Conservation (phyloP, 495 filamentous ascomycete species). For the Penicillium simplicissimum region DNA sequence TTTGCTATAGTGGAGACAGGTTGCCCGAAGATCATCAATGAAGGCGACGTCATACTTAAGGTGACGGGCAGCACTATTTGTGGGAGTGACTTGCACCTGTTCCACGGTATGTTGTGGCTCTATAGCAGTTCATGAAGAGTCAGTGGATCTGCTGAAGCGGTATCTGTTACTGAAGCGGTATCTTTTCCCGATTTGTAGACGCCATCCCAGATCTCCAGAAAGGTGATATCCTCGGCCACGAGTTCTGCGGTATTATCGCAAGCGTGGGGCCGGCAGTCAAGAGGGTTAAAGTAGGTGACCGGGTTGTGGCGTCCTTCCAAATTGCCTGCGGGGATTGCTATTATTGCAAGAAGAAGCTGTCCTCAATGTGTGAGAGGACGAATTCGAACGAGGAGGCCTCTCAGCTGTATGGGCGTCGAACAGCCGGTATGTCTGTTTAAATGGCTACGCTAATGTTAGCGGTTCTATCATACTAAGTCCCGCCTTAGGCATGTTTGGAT, state of each 20-base stretch:
- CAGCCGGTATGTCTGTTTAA: slow-evolving; percentile 3
- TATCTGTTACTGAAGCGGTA: slow-evolving; percentile 9
- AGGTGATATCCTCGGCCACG: slow-evolving; percentile 10
- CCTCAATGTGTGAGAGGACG: slow-evolving; percentile 9
- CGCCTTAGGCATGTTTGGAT: slow-evolving; percentile 5
- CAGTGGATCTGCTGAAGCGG: too few relatives aligned
- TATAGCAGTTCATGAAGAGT: background rate
- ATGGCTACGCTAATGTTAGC: background rate
- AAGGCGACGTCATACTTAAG: slow-evolving; percentile 72
- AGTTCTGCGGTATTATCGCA: slow-evolving; percentile 2
- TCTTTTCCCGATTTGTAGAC: slow-evolving; percentile 11
- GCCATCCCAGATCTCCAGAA: slow-evolving; percentile 20
- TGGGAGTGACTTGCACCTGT: slow-evolving; percentile 75
- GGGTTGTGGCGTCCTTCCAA: slow-evolving; percentile 5
- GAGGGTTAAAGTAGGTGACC: slow-evolving; percentile 5
- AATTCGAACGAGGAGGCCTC: background rate
- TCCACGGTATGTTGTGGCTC: slow-evolving; percentile 49
- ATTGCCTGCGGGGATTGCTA: slow-evolving; percentile 6
- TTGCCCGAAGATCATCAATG: slow-evolving; percentile 66
- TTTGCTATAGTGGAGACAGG: slow-evolving; percentile 48
- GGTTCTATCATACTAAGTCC: background rate
- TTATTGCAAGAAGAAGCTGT: slow-evolving; percentile 9
- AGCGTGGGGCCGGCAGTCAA: slow-evolving; percentile 5
- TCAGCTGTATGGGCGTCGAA: slow-evolving; percentile 5
- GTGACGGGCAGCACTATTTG: slow-evolving; percentile 81